Percentiles rank a stretch among this genome's conserved stretches.
Evolutionary conservation across 371 early-diverging fungal species (phyloP).

Genomic region (Apophysomyces variabilis): DNA sequence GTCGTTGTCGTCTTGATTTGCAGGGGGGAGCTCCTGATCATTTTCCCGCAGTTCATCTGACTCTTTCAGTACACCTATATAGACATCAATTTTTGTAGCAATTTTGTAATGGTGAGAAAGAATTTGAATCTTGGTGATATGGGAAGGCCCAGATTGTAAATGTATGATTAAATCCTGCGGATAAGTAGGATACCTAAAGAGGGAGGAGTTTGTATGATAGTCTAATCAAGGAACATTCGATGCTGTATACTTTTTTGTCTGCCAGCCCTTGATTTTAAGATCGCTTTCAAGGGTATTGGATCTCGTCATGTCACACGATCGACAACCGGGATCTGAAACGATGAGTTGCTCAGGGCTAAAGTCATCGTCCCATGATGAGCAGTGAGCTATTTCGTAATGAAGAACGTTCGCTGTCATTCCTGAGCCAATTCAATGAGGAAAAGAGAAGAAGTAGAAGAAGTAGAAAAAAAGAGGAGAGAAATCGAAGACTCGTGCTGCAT

Average conservation of each 20-base stretch:
- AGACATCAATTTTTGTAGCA: conserved; percentile 74
- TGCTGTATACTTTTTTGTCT: conserved; percentile 45
- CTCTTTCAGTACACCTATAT: conserved; percentile 54
- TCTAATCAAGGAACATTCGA: background rate
- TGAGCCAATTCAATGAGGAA: background rate
- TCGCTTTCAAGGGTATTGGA: conserved; percentile 3
- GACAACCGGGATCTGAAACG: conserved; percentile 35
- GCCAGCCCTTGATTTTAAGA: conserved; percentile 48
- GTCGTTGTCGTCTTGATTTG: conserved; percentile 16
- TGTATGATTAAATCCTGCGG: conserved; percentile 75
- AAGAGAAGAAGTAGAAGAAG: conserved; percentile 1
- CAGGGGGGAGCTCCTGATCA: background rate
- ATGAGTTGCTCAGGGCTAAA: conserved; percentile 44
- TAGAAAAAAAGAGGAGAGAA: conserved; percentile 8
- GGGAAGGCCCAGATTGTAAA: conserved; percentile 60
- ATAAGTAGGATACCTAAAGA: conserved; percentile 67
- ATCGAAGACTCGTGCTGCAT: conserved; percentile 9
- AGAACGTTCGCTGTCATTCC: conserved; percentile 27
- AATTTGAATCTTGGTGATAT: conserved; percentile 74
- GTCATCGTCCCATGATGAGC: conserved; percentile 50
- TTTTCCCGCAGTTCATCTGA: conserved; percentile 16
- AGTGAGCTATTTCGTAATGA: conserved; percentile 31
- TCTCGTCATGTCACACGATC: conserved; percentile 15
- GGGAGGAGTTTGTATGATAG: background rate
- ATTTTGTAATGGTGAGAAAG: conserved; percentile 85